Percentiles rank a stretch among this genome's conserved stretches.
Conservation (phyloP, 441 rosid species). For the Metrosideros polymorpha region DNA sequence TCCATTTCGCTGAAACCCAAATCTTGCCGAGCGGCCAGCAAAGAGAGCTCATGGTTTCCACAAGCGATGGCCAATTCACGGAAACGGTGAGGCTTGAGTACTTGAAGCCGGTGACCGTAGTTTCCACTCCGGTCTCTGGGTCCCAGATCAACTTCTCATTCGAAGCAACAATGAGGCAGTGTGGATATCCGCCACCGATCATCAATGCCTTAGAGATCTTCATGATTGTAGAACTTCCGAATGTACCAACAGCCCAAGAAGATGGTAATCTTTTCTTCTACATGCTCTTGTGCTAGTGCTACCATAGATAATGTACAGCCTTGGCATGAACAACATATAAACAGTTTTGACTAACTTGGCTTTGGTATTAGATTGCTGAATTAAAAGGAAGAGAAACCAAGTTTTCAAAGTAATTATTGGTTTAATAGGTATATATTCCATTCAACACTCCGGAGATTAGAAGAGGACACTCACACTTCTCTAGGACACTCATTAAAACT, state of each 20-base stretch:
- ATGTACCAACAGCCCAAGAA: slow-evolving; percentile 6
- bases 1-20: background rate
- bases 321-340: background rate
- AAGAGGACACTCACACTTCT: background rate
- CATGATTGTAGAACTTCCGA: background rate
- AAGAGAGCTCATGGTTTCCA: background rate
- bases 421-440: no score
- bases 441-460: fast-evolving
- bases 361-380: background rate
- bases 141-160: slow-evolving; percentile 5
- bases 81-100: background rate
- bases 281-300: background rate
- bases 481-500: background rate
- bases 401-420: no score
- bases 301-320: background rate
- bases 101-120: background rate
- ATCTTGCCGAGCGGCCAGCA: background rate
- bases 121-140: slow-evolving; percentile 1
- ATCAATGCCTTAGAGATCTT: slow-evolving; percentile 28
- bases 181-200: slow-evolving; percentile 21
- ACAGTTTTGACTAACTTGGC: background rate
- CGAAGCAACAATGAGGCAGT: background rate
- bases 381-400: background rate
- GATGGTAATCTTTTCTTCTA: slow-evolving; percentile 10
- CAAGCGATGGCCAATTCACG: fast-evolving